These are phyloP conservation scores for Metarhizium album DNA, from an alignment of 2,329 filamentous ascomycete genomes.

Conservation along the genomic window DNA sequence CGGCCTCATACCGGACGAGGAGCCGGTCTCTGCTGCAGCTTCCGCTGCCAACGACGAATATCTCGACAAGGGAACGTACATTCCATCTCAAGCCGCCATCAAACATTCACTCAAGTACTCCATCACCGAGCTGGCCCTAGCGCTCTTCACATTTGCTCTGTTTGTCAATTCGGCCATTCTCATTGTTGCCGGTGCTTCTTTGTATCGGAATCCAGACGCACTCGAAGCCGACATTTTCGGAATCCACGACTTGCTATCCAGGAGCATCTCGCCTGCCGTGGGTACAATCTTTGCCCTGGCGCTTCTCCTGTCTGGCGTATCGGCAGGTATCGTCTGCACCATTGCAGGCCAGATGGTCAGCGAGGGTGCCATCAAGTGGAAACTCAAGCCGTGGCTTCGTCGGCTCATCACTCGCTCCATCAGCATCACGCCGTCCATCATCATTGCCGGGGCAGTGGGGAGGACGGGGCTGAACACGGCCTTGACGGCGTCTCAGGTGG, in stretches of 20 bases:
- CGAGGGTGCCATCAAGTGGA: constrained; percentile 72
- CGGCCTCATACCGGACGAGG: constrained; percentile 37
- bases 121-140: constrained; percentile 57
- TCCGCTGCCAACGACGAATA: constrained; percentile 16
- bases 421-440: constrained; percentile 71
- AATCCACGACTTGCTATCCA: constrained; percentile 63
- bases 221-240: constrained; percentile 67
- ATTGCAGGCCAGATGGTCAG: constrained; percentile 84
- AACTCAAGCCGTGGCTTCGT: constrained; percentile 64
- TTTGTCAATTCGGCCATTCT: constrained; percentile 79
- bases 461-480: constrained; percentile 58
- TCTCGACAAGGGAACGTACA: constrained; percentile 47
- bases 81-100: constrained; percentile 63
- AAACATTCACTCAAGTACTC: constrained; percentile 63
- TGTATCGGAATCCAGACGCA: constrained; percentile 53
- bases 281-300: constrained; percentile 79
- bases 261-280: constrained; percentile 60
- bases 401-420: constrained; percentile 68
- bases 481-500: constrained; percentile 68
- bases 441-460: constrained; percentile 72
- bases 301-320: constrained; percentile 67
- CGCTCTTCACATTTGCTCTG: constrained; percentile 71
- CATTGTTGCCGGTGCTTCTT: constrained; percentile 67
- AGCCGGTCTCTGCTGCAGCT: constrained; percentile 17
- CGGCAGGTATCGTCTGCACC: constrained; percentile 78